Conservation (phyloP, 495 filamentous ascomycete species). For the Lasiosphaeria ovina region DNA sequence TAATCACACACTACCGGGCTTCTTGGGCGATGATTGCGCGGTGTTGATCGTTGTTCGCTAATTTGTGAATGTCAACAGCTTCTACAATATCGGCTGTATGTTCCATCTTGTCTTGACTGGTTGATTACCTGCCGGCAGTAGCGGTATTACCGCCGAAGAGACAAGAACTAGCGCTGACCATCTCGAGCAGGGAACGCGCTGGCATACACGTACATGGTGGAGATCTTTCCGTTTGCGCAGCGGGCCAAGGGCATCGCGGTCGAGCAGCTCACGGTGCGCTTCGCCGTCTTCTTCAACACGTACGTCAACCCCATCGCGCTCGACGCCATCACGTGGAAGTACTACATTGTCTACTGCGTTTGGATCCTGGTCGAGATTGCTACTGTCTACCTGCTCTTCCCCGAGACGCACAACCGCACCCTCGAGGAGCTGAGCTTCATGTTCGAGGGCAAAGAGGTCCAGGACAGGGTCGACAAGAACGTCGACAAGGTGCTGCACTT, state of each 20-base stretch:
- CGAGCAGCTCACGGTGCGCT: slow-evolving; percentile 55
- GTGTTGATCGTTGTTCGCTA: background rate
- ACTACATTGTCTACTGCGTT: slow-evolving; percentile 60
- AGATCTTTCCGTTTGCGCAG: slow-evolving; percentile 59
- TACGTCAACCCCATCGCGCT: slow-evolving; percentile 66
- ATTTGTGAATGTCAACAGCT: slow-evolving; percentile 13
- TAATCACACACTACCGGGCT: background rate
- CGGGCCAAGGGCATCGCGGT: slow-evolving; percentile 58
- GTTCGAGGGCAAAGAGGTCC: slow-evolving; percentile 40
- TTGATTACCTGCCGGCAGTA: too few species aligned
- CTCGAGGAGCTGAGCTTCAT: slow-evolving; percentile 44
- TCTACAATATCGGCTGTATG: slow-evolving; percentile 59
- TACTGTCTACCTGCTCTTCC: slow-evolving; percentile 59
- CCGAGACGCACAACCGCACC: slow-evolving; percentile 58
- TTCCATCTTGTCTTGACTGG: too few species aligned
- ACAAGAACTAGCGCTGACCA: too few species aligned
- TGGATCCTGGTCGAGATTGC: slow-evolving; percentile 56
- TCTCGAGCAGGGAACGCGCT: slow-evolving; percentile 44
- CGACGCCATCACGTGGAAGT: slow-evolving; percentile 57
- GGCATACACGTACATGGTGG: slow-evolving; percentile 57
- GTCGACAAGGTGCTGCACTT: slow-evolving; percentile 37
- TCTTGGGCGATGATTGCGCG: too few species aligned
- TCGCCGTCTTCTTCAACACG: slow-evolving; percentile 52
- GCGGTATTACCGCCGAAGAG: too few species aligned
- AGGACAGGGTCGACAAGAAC: slow-evolving; percentile 33